These are phyloP conservation scores for Sarocladiaceae sp. DNA, from an alignment of 2,329 filamentous ascomycete species.

Conservation along the genomic window DNA sequence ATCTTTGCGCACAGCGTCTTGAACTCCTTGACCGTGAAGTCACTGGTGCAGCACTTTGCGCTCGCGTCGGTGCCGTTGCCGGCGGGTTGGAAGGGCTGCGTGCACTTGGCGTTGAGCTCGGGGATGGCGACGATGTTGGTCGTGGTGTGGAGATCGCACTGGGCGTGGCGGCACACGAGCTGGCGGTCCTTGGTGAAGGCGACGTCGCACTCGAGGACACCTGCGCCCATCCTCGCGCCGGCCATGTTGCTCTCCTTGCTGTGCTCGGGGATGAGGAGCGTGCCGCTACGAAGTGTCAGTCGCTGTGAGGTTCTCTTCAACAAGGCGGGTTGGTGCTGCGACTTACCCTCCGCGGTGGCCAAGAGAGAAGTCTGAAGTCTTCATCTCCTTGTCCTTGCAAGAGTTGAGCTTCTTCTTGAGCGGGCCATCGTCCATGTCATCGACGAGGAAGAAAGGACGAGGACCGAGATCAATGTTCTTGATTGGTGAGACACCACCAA, in stretches of 20 bases:
- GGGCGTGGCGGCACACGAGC: slow-evolving; percentile 62
- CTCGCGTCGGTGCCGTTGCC: slow-evolving; percentile 42
- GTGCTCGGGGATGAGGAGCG: slow-evolving; percentile 60
- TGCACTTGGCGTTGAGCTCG: slow-evolving; percentile 59
- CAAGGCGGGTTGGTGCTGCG: not conserved
- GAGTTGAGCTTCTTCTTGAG: slow-evolving; percentile 54
- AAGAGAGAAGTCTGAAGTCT: slow-evolving; percentile 49
- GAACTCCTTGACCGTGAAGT: slow-evolving; percentile 63
- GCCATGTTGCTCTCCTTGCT: slow-evolving; percentile 52
- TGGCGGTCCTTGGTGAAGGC: slow-evolving; percentile 58
- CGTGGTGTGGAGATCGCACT: slow-evolving; percentile 63
- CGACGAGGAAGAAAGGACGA: slow-evolving; percentile 57
- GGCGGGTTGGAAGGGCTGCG: slow-evolving; percentile 52
- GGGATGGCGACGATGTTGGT: slow-evolving; percentile 60
- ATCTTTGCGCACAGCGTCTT: slow-evolving; percentile 64
- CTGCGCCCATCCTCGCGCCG: slow-evolving; percentile 61
- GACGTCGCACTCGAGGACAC: slow-evolving; percentile 62
- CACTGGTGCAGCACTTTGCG: slow-evolving; percentile 65
- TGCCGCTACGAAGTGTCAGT: slow-evolving; percentile 29
- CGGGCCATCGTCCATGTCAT: slow-evolving; percentile 53
- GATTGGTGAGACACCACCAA: slow-evolving; percentile 25
- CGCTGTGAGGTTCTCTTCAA: not conserved
- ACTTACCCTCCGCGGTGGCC: slow-evolving; percentile 50
- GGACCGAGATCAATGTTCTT: slow-evolving; percentile 53
- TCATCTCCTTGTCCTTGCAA: slow-evolving; percentile 49